These are phyloP conservation scores for Theileria equi DNA, from an alignment of 169 alveolate genomes.

Conservation along the genomic window DNA sequence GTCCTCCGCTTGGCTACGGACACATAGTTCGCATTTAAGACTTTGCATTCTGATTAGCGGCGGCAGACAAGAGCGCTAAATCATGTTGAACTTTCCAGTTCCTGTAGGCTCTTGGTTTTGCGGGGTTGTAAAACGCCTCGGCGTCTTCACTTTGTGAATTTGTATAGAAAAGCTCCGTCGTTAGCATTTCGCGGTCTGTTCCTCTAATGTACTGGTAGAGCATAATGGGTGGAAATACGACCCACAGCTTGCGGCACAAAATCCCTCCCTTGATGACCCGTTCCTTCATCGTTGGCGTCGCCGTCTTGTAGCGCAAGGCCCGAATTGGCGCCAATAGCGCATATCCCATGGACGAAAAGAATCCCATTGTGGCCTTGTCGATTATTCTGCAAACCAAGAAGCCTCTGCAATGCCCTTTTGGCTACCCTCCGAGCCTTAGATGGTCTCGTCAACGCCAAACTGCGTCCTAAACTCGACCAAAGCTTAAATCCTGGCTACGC, in stretches of 20 bases:
- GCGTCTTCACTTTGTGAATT: constrained; percentile 44
- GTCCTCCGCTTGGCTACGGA: no score
- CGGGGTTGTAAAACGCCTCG: constrained; percentile 59
- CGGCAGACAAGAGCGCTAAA: constrained; percentile 65
- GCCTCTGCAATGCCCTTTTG: no score
- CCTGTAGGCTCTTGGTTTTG: constrained; percentile 49
- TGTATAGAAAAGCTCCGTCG: constrained; percentile 70
- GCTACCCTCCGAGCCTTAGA: no score
- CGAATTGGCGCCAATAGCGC: constrained; percentile 44
- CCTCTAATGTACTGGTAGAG: constrained; percentile 78
- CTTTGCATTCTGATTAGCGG: constrained; percentile 61
- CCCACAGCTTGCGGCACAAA: constrained; percentile 63
- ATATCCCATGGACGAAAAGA: constrained; percentile 18
- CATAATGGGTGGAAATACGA: constrained; percentile 76
- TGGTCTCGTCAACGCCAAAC: no score
- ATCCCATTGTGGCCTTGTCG: constrained; percentile 41
- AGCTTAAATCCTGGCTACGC: no score
- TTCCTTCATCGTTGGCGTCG: constrained; percentile 34
- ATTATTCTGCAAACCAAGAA: no score
- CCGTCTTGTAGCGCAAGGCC: constrained; percentile 45
- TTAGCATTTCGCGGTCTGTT: constrained; percentile 69
- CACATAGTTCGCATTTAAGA: no score
- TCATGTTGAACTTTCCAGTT: constrained; percentile 74
- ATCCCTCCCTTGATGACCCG: constrained; percentile 59
- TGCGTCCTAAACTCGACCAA: no score